phyloP scores from a whole-genome alignment of 208 protist genomes.

The Wallacemonas sp. region DNA sequence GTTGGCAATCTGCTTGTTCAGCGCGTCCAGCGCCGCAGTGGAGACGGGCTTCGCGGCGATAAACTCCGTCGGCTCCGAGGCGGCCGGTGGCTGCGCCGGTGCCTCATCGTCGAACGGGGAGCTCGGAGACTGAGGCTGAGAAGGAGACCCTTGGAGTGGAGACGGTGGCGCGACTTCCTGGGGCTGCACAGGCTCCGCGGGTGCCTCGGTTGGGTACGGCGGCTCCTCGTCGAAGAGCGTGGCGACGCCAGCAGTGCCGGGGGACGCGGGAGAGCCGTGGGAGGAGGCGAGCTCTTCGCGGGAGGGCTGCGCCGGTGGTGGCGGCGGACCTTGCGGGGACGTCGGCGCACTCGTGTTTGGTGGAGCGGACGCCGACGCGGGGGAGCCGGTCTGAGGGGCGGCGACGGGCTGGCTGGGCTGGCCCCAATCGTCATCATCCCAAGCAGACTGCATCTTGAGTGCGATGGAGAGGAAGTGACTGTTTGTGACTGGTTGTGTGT shows the following conservation, averaged over 20 bases:
- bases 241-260: constrained; percentile 5
- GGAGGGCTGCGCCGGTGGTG: background rate
- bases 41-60: constrained; percentile 13
- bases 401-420: constrained; percentile 3
- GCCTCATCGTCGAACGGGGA: constrained; percentile 6
- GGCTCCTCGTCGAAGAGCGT: constrained; percentile 15
- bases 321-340: background rate
- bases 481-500: too few relatives aligned
- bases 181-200: background rate
- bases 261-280: constrained; percentile 19
- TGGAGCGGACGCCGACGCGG: constrained; percentile 1
- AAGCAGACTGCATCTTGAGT: background rate
- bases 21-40: constrained; percentile 39
- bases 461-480: too few relatives aligned
- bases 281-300: background rate
- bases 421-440: constrained; percentile 25
- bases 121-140: constrained; percentile 9
- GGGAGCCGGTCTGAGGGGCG: background rate
- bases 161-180: background rate
- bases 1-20: constrained; percentile 59
- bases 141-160: background rate
- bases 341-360: background rate
- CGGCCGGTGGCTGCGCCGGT: background rate
- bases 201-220: background rate
- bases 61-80: background rate